Percentiles rank a stretch among this genome's conserved stretches.
phyloP scores from a whole-genome alignment of 305 asterid species.

The Fraxinus dipetala region DNA sequence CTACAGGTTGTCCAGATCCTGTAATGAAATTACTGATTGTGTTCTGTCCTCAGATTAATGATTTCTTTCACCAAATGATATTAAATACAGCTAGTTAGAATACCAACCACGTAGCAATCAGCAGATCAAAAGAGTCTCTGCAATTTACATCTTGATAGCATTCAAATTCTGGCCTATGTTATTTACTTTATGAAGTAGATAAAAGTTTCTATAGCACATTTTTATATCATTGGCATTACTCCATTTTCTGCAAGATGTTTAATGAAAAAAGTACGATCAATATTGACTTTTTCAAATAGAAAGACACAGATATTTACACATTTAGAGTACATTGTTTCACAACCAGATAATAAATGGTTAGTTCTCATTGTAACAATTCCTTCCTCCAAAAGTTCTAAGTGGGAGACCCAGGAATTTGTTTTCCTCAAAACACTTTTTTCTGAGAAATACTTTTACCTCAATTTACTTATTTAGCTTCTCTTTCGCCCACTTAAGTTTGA shows the following conservation, averaged over 20 bases:
- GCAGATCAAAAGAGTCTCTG: neutral
- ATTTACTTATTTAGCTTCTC: neutral
- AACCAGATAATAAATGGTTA: neutral
- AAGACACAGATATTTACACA: neutral
- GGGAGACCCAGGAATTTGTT: neutral
- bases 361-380: neutral
- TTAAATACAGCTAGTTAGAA: neutral
- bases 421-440: neutral
- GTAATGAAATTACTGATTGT: neutral
- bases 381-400: neutral
- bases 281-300: neutral
- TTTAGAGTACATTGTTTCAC: neutral
- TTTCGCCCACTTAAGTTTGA: neutral
- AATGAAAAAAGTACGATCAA: neutral
- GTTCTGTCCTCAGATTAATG: neutral
- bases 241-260: constrained; percentile 22
- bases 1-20: neutral
- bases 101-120: neutral
- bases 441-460: neutral
- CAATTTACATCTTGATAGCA: neutral
- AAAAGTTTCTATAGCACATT: neutral
- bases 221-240: neutral
- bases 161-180: constrained; percentile 26
- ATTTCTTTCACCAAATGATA: neutral
- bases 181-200: neutral